Evolutionary conservation across 352 stramenopile species (phyloP), one percentile per base, ranked within the genome.

Genomic region (Globisporangium radiosum): DNA sequence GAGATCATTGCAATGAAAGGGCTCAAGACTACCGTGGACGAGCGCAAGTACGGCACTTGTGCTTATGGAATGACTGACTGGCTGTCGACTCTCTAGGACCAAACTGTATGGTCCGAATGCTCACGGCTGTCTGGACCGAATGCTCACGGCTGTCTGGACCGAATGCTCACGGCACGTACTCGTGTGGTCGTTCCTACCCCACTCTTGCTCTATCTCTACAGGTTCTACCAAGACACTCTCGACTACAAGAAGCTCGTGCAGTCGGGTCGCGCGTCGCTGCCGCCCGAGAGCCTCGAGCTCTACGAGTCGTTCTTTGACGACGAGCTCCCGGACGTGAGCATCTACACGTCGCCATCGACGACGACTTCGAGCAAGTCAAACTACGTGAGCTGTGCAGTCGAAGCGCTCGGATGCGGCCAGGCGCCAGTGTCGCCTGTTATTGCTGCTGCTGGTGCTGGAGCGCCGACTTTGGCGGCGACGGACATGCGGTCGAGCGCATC

Each of bases 301-400:
- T 93, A 93, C 66, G 85, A 89, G 59, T 91, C 78, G 1, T 93
- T 89, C 53, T 93, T 91, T 44, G 76, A 87, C 47, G 81, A 90
- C 33, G 68, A 85, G 13, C 51, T 93, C 15, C 81, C 83, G 0
- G 70, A 71, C 38, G 76, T 88, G 37, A 63, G 71, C 25, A 84
- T 88, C 14, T 87, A 84, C 36, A 54, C 57, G 17, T 57, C 68
- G 0, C 47, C 63, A n/a, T 33, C 15, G 9, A 51, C 50, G 17
- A 19, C 19, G 64, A 63, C 10, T 33, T 54, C 17, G 7, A 11
- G 14, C 53, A 56, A 66, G 42, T 38, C 11, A 19, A 14, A 45
- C 49, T 62, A 61, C 15, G 62, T 61, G 42, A 64, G 62, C 52
- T 52, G 57, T 8, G 68, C 62, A 10, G 56, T 56, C 14, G 43